These are phyloP conservation scores for Lichina pygmaea DNA, from an alignment of 495 filamentous ascomycete genomes.

Conservation along the genomic window DNA sequence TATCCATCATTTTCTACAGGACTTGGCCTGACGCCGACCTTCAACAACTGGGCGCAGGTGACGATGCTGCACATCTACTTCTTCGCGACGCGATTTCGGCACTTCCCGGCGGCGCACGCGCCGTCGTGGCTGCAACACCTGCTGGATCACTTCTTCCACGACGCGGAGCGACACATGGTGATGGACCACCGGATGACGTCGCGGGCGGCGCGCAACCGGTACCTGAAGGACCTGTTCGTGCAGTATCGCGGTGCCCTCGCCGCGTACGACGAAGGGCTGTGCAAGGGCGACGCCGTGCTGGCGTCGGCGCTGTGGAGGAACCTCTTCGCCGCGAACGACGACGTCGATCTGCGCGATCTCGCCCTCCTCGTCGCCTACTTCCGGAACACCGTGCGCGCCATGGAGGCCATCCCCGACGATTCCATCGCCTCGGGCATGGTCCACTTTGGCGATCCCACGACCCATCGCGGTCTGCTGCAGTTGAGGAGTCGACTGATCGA, in stretches of 20 bases:
- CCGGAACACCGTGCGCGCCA: conserved; percentile 30
- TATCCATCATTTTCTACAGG: conserved; percentile 7
- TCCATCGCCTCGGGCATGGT: conserved; percentile 13
- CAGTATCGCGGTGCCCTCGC: conserved; percentile 72
- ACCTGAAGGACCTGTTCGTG: conserved; percentile 73
- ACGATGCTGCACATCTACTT: conserved; percentile 93
- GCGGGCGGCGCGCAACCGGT: conserved; percentile 42
- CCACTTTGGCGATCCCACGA: conserved; percentile 13
- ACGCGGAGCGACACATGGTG: conserved; percentile 69
- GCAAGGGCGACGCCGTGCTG: conserved; percentile 60
- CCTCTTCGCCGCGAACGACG: conserved; percentile 47
- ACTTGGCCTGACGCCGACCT: conserved; percentile 49
- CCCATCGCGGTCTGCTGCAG: conserved; percentile 10
- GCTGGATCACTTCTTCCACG: conserved; percentile 82
- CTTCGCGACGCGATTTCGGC: conserved; percentile 60
- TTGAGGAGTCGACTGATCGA: conserved; percentile 16
- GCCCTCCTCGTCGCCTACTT: conserved; percentile 60
- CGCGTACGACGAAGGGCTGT: conserved; percentile 68
- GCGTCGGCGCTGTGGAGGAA: conserved; percentile 86
- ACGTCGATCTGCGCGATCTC: conserved; percentile 42
- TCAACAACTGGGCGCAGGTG: conserved; percentile 85
- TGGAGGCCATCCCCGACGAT: conserved; percentile 37
- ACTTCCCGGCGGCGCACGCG: conserved; percentile 32
- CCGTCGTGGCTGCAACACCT: conserved; percentile 45
- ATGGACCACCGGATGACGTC: conserved; percentile 38